Conservation (phyloP, 1,284 basidiomycete genomes). For the Ustilago nuda region DNA sequence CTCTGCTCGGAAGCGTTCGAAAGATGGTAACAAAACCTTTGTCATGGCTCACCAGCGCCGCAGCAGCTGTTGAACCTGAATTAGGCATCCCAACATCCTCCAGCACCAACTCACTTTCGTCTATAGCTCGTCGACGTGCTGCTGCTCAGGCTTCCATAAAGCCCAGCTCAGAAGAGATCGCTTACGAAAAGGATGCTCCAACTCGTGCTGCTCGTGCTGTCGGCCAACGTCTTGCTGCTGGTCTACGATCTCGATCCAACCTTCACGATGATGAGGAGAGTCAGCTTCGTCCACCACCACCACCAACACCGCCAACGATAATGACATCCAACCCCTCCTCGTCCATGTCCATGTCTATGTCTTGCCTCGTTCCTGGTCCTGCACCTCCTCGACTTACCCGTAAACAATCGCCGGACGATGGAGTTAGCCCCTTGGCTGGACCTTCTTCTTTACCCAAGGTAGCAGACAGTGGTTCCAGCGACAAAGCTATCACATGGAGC, state of each 20-base stretch:
- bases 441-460: slow-evolving; percentile 26
- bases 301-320: not conserved
- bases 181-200: slow-evolving; percentile 34
- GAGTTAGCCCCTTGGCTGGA: slow-evolving; percentile 19
- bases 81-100: slow-evolving; percentile 47
- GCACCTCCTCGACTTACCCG: slow-evolving; percentile 17
- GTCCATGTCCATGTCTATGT: slow-evolving; percentile 33
- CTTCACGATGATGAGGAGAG: slow-evolving; percentile 44
- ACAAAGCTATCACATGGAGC: slow-evolving; percentile 34
- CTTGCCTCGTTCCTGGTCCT: slow-evolving; percentile 28
- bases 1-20: slow-evolving; percentile 51
- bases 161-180: slow-evolving; percentile 7
- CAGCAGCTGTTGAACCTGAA: slow-evolving; percentile 28
- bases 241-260: slow-evolving; percentile 38
- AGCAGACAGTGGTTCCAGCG: slow-evolving; percentile 1
- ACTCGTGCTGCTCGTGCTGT: slow-evolving; percentile 50
- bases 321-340: slow-evolving; percentile 19
- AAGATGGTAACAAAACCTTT: slow-evolving; percentile 55
- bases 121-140: slow-evolving; percentile 41
- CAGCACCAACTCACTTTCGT: slow-evolving; percentile 49
- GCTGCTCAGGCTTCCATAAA: slow-evolving; percentile 32
- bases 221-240: slow-evolving; percentile 49
- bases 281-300: slow-evolving; percentile 28
- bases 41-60: slow-evolving; percentile 48
- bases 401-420: slow-evolving; percentile 16